Evolutionary conservation across 2,329 filamentous ascomycete species (phyloP).

Genomic region (Calycina herbarum): DNA sequence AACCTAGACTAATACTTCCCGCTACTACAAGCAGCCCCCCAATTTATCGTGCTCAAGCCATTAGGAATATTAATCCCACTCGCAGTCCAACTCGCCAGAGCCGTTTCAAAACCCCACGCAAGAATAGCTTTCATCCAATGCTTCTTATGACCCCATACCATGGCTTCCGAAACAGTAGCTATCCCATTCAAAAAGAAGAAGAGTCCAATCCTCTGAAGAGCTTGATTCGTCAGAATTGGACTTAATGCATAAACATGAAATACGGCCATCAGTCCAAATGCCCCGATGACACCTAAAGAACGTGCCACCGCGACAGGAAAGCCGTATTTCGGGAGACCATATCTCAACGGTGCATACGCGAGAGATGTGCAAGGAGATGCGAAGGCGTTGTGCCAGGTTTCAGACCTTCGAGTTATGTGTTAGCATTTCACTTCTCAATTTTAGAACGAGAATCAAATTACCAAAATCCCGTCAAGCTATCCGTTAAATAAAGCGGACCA

Average conservation of each 20-base stretch:
- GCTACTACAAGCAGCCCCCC: conserved; percentile 35
- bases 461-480: conserved; percentile 43
- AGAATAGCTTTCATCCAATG: conserved; percentile 37
- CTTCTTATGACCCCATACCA: conserved; percentile 40
- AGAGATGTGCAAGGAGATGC: conserved; percentile 42
- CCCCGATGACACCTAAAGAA: conserved; percentile 39
- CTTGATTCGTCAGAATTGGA: conserved; percentile 38
- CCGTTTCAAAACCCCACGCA: conserved; percentile 40
- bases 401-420: conserved; percentile 30
- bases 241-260: conserved; percentile 43
- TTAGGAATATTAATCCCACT: conserved; percentile 37
- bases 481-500: conserved; percentile 41
- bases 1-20: background rate
- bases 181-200: conserved; percentile 45
- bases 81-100: conserved; percentile 40
- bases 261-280: conserved; percentile 42
- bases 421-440: background rate
- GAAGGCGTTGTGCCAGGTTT: conserved; percentile 46
- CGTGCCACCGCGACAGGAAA: conserved; percentile 38
- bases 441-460: conserved; percentile 20
- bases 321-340: conserved; percentile 35
- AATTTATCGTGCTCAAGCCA: conserved; percentile 37
- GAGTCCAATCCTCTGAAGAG: conserved; percentile 37
- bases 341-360: conserved; percentile 41
- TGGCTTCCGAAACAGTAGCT: conserved; percentile 37